Percentiles rank a stretch among this genome's conserved stretches.
Evolutionary conservation across 2,329 filamentous ascomycete genomes (phyloP).

Genomic region (Monosporascus sp.): DNA sequence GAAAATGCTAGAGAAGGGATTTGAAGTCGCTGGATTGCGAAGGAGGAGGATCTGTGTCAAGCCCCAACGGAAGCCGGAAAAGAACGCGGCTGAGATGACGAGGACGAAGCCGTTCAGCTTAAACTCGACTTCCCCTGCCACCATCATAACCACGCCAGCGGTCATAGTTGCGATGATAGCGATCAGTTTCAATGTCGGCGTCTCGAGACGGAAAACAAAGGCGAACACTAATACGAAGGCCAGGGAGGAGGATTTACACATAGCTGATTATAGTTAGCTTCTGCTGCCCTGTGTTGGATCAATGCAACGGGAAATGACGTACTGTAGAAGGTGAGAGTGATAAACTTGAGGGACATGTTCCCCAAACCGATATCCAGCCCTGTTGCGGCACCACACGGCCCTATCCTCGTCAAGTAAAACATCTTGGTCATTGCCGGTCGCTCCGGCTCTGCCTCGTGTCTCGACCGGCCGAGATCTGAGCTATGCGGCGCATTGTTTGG

Average conservation of each 20-base stretch:
- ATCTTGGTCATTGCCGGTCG: conserved; percentile 71
- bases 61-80: conserved; percentile 96
- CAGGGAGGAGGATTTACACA: conserved; percentile 97
- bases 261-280: conserved; percentile 49
- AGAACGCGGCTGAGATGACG: conserved; percentile 89
- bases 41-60: conserved; percentile 95
- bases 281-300: neutral
- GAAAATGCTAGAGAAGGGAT: conserved; percentile 95
- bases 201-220: conserved; percentile 87
- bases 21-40: conserved; percentile 88
- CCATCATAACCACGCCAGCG: conserved; percentile 93
- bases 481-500: conserved; percentile 48
- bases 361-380: conserved; percentile 93
- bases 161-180: conserved; percentile 91
- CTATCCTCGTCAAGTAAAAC: conserved; percentile 89
- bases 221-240: conserved; percentile 95
- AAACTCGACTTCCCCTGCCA: conserved; percentile 90
- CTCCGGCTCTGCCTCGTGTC: conserved; percentile 49
- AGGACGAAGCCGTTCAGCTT: conserved; percentile 80
- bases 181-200: conserved; percentile 78
- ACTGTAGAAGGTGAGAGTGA: conserved; percentile 95
- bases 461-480: conserved; percentile 45
- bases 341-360: conserved; percentile 93
- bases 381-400: conserved; percentile 86
- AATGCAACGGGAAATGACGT: conserved; percentile 27